Conservation (phyloP, 2,329 filamentous ascomycete species). For the Pestalotiopsis sp. region DNA sequence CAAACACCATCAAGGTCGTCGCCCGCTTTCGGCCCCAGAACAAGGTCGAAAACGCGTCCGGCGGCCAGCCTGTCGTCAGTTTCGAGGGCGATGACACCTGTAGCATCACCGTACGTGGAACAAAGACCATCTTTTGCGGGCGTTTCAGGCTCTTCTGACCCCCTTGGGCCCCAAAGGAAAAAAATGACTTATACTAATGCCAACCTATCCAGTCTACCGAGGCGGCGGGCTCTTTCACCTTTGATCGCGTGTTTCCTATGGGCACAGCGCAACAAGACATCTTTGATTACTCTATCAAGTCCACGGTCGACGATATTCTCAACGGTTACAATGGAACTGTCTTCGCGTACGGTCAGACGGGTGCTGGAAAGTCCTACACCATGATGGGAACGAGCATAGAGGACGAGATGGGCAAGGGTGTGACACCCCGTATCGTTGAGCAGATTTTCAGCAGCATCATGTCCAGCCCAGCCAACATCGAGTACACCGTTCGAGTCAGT, state of each 20-base stretch:
- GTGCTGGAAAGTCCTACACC: conserved; percentile 97
- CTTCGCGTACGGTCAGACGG: conserved; percentile 97
- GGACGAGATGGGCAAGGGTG: conserved; percentile 83
- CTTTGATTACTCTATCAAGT: conserved; percentile 96
- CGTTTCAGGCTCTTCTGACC: conserved; percentile 11
- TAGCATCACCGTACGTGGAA: conserved; percentile 72
- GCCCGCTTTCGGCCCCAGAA: conserved; percentile 98
- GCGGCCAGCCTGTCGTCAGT: conserved; percentile 87
- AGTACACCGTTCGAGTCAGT: conserved; percentile 97
- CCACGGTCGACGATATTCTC: conserved; percentile 95
- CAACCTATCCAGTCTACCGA: conserved; percentile 69
- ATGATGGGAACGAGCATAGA: conserved; percentile 99
- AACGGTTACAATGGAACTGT: conserved; percentile 99
- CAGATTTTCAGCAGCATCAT: conserved; percentile 97
- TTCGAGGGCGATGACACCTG: conserved; percentile 92
- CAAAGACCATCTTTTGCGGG: conserved; percentile 1
- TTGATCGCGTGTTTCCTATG: conserved; percentile 98
- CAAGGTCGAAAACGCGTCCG: conserved; percentile 85
- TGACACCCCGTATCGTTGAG: conserved; percentile 95
- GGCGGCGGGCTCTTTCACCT: conserved; percentile 85
- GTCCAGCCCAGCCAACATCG: conserved; percentile 87
- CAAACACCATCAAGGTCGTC: conserved; percentile 82
- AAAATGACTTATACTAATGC: conserved; percentile 28
- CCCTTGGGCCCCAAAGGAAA: not conserved
- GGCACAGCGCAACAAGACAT: conserved; percentile 86